Base-by-base conservation (phyloP, 257 asterid genomes). In the Ocimum tenuiflorum region DNA sequence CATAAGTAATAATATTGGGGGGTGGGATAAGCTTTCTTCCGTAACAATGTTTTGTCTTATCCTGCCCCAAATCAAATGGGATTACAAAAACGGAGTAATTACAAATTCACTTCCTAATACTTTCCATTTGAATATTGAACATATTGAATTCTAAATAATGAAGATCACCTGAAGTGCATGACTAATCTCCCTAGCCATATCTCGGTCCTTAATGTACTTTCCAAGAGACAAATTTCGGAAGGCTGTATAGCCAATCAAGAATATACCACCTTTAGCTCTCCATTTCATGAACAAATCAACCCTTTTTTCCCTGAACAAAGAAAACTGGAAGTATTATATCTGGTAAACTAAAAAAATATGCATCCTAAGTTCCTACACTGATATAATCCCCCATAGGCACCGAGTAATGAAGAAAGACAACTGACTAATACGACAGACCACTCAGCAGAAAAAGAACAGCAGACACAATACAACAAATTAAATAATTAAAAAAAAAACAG, bases 141-240 rank as follows among this genome's bases (percentile, higher is more conserved):
- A 36, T 39, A 19, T 12, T 60, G 13, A 22, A 56, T 49, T 70
- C n/a, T 45, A 67, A 65, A 69, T 38, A 46, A 62, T 50, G 61
- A 68, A 27, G 50, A 68, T 60, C 63, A 92, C 99, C 99, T 89
- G 97, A 68, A 92, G 95, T n/a, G 77, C 76, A 51, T 64, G 75
- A 75, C 88, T 79, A 38, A 92, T 82, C 79, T 83, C 96, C 78
- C 82, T 84, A 51, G 97, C 99, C 72, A 77, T 64, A 36, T 87
- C 83, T 14, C 91, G 88, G 71, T 92, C 99, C 80, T 92, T 92
- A 50, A 80, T 82, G 50, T 85, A 82, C 88, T 92, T 92, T 67
- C 97, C 99, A 24, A 92, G 81, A 45, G 96, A 85, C 76, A 92
- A 74, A 78, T 88, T 89, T 55, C 97, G 86, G 77, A 92, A 92